Percentiles rank a stretch among this genome's conserved stretches.
These are phyloP conservation scores for Candida sonorensis DNA, from an alignment of 805 yeast genomes.

Conservation along the genomic window DNA sequence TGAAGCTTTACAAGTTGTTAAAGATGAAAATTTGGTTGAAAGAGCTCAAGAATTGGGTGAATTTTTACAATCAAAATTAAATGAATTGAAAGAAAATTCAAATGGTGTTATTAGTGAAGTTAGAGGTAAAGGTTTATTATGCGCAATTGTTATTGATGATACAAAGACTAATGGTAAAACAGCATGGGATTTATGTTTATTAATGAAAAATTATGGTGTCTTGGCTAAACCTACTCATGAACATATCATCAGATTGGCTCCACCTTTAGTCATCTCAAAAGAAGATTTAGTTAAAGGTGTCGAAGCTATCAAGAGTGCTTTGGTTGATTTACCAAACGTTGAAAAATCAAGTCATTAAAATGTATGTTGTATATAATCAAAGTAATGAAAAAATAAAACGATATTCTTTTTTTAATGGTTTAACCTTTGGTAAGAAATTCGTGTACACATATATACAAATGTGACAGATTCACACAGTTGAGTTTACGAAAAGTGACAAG, in stretches of 20 bases:
- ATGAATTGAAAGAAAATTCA: slow-evolving; percentile 44
- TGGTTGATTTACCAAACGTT: slow-evolving; percentile 50
- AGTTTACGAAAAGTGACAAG: no score
- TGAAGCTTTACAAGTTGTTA: slow-evolving; percentile 87
- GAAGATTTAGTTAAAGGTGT: slow-evolving; percentile 82
- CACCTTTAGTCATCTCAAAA: slow-evolving; percentile 86
- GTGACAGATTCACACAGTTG: no score
- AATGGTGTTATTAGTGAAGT: slow-evolving; percentile 52
- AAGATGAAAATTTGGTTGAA: slow-evolving; percentile 79
- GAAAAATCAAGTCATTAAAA: slow-evolving; percentile 35
- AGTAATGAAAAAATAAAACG: no score
- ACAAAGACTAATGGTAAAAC: slow-evolving; percentile 78
- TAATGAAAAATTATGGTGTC: slow-evolving; percentile 84
- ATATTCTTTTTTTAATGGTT: no score
- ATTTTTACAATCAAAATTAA: slow-evolving; percentile 54
- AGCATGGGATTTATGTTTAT: slow-evolving; percentile 93
- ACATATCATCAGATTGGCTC: slow-evolving; percentile 91
- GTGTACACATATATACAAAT: no score
- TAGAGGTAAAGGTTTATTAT: slow-evolving; percentile 80
- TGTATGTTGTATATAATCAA: background rate
- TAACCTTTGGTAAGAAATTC: no score
- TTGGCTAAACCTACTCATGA: slow-evolving; percentile 97
- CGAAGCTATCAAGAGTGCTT: slow-evolving; percentile 56
- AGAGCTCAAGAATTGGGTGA: slow-evolving; percentile 70
- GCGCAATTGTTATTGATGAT: slow-evolving; percentile 88